Conservation (phyloP, 2,329 filamentous ascomycete species). For the Cadophora gregata region DNA sequence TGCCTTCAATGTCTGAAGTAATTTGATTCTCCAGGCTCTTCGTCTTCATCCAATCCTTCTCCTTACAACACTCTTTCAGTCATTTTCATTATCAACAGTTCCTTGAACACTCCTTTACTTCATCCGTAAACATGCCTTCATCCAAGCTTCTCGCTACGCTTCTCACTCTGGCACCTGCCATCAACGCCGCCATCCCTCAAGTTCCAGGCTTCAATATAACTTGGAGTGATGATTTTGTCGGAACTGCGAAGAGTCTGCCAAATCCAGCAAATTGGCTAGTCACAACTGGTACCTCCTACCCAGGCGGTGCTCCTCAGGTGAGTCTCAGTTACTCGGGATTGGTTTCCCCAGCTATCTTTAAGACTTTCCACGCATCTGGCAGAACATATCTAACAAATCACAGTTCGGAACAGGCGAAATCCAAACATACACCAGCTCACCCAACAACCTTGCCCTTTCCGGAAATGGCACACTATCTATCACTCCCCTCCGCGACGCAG, state of each 20-base stretch:
- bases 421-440: slow-evolving; percentile 19
- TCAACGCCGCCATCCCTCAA: not conserved
- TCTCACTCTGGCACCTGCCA: not conserved
- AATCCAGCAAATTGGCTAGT: not conserved
- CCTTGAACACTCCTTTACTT: not conserved
- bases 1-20: not conserved
- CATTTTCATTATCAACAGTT: not conserved
- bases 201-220: not conserved
- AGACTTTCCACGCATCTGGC: too few species aligned
- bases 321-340: not conserved
- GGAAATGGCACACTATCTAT: slow-evolving; percentile 48
- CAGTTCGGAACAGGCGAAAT: slow-evolving; percentile 4
- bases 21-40: slow-evolving; percentile 1
- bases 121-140: not conserved
- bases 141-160: not conserved
- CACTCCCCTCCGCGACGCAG: slow-evolving; percentile 36
- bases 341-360: too few species aligned
- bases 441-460: slow-evolving; percentile 50
- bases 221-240: slow-evolving; percentile 10
- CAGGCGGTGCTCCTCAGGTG: slow-evolving; percentile 3
- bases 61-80: not conserved
- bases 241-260: slow-evolving; percentile 3
- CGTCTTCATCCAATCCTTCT: not conserved
- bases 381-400: not conserved
- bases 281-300: not conserved